These are phyloP conservation scores for Fraxinus sp. DNA, from an alignment of 305 asterid genomes.

Conservation along the genomic window DNA sequence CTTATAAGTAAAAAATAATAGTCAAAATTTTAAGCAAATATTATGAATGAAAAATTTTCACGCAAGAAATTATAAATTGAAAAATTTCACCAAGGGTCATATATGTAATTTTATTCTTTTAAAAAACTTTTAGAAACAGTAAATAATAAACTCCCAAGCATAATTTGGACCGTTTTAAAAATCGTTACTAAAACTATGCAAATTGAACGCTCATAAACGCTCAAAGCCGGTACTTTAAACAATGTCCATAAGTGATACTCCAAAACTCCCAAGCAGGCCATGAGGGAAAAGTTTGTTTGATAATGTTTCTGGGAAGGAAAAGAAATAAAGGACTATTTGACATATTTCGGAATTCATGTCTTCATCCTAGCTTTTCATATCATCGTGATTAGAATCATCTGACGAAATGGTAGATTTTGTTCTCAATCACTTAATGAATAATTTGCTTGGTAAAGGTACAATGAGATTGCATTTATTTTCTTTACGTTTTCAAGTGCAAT, in stretches of 20 bases:
- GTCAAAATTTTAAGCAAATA: too few species aligned
- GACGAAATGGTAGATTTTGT: not conserved
- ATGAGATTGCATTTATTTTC: not conserved
- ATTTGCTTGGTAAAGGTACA: not conserved
- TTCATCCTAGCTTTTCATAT: not conserved
- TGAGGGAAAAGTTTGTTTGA: not conserved
- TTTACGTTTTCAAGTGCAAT: not conserved
- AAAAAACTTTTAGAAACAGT: not conserved
- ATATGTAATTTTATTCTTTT: not conserved
- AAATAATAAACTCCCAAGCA: not conserved
- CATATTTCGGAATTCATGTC: not conserved
- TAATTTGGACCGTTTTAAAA: not conserved
- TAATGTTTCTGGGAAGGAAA: not conserved
- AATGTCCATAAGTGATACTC: not conserved
- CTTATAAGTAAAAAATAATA: not conserved
- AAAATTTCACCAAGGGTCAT: not conserved
- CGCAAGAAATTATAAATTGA: not conserved
- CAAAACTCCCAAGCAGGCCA: not conserved
- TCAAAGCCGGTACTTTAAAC: not conserved
- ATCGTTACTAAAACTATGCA: not conserved
- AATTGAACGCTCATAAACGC: not conserved
- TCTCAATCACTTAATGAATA: slow-evolving; percentile 4
- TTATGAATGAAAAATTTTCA: not conserved
- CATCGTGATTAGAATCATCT: not conserved
- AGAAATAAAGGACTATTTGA: not conserved